Evolutionary conservation across 202 grass and related monocot species (phyloP), one percentile per base, ranked within the genome.

Genomic region (Setaria italica): DNA sequence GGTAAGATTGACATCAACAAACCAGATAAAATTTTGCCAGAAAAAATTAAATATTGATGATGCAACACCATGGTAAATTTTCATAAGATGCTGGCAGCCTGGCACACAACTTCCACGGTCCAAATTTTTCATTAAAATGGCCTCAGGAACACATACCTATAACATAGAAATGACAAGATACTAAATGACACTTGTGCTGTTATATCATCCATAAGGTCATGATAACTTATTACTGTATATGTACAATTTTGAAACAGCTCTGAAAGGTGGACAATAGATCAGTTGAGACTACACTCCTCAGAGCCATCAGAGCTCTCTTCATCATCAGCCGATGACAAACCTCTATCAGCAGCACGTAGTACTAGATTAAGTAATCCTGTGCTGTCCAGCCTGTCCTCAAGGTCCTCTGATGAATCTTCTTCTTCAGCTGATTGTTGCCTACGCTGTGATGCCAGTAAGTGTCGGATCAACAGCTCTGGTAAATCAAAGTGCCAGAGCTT

Each of bases 281-380:
- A 85, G 64, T 92, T 83, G 59, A 87, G 54, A 74, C 65, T 72
- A 65, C 74, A 94, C 6, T 89, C 64, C 50, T 75, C 73, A 53
- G 92, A 85, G 20, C 57, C 80, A 8, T 89, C 94, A 45, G 90
- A 92, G 68, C 74, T 74, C 62, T 94, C 89, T 77, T 91, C 90
- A 77, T 85, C 80, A 62, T 89, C 90, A 34, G 80, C 87, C 60
- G 82, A 89, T 51, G 82, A 90, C 66, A 62, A 63, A 68, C 85
- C 86, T 87, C 78, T 81, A 66, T 83, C 79, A 68, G 76, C 79
- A 63, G 81, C 46, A 42, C 33, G 77, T 67, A 94, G 35, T 67
- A 97, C 72, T 80, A 92, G 84, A 90, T 78, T 70, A 72, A 90
- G 63, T 72, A 94, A 80, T 71, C 81, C 74, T 63, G 90, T 41